Evolutionary conservation across 331 rosid species (phyloP), one percentile per base, ranked within the genome.

Genomic region (Prunus yedoensis): DNA sequence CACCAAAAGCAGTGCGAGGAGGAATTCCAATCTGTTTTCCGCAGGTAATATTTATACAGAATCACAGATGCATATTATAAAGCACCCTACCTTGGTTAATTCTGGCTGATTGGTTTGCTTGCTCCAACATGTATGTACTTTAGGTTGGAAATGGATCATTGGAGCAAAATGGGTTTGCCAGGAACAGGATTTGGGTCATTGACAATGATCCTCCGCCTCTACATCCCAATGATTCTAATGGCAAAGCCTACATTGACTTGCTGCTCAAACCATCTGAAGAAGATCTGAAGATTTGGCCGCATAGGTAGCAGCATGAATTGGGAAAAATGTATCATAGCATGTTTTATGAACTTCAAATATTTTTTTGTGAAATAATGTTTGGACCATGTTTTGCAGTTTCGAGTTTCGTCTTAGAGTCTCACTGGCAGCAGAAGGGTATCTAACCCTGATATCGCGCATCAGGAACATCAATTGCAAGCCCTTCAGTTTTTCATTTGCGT

Each of bases 21-120:
- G 99, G 99, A 80, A 92, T 95, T 74, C 94, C 93, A 77, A 89
- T 92, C 63, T 92, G 99, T 79, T 95, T 95, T 56, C 97, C 99
- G 23, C 97, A 95, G 92, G 97, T 91, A 78, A 38, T 38, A 2
- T 50, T 4, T 15, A 62, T 65, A 47, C 47, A 14, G 38, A 43
- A 20, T 23, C 4, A 12, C 38, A 70, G 70, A 65, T 38, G 56
- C 45, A 23, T 2, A 52, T 30, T 51, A 17, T 28, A 35, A 17
- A 15, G 41, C 17, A 43, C 18, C n/a, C 0, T 3, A 27, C 4
- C 62, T 11, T 74, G 64, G 13, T 57, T 46, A 43, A 14, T 17
- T 65, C 17, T 23, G 10, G 61, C 62, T 67, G 62, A 70, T 11
- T 13, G 62, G 38, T 75, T 80, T 23, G 60, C 20, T 32, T 28